Evolutionary conservation across 176 grass and related monocot genomes (phyloP), one percentile per base, ranked within the genome.

Genomic region (Hsuehochloa calcarea): DNA sequence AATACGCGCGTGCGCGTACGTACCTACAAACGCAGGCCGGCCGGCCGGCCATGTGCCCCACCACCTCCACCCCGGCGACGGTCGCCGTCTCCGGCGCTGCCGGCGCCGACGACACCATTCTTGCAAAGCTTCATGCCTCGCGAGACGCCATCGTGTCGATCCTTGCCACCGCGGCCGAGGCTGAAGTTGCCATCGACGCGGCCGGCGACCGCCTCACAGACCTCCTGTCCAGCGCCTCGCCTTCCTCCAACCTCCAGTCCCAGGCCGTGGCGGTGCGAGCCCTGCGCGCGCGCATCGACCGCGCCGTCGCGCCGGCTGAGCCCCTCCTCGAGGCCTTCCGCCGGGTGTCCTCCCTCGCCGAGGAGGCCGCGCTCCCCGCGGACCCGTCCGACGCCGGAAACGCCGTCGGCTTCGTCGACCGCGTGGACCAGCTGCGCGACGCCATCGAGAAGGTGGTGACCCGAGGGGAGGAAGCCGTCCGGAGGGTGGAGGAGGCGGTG

Each of bases 401-500:
- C 60, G 87, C 87, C 31, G 26, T 50, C 2, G 84, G 15, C 22
- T 94, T 89, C 80, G 84, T 89, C 5, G 84, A 78, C 22, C 81
- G 79, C 50, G 77, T 91, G 59, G 89, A 94, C 66, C 56, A 59
- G 89, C 87, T 94, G 25, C 80, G 89, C 8, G 76, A 75, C 13
- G 87, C 89, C 70, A 69, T 94, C 65, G 87, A 83, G 25, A 84
- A 83, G 12, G 70, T 49, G 9, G 87, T 83, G 22, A 81, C 59
- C 8, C 83, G 89, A 2, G 87, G 92, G 11, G 84, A 91, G 12
- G 87, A 88, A 59, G 87, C 89, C 13, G 87, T 94, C 19, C 17
- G 81, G 22, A 54, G 80, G 39, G 83, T 94, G 22, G 89, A 91
- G 84, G 87, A 94, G 80, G 89, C 81, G 14, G 92, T 91, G 4